These are phyloP conservation scores for Extremus antarcticus DNA, from an alignment of 495 filamentous ascomycete genomes.

Conservation along the genomic window DNA sequence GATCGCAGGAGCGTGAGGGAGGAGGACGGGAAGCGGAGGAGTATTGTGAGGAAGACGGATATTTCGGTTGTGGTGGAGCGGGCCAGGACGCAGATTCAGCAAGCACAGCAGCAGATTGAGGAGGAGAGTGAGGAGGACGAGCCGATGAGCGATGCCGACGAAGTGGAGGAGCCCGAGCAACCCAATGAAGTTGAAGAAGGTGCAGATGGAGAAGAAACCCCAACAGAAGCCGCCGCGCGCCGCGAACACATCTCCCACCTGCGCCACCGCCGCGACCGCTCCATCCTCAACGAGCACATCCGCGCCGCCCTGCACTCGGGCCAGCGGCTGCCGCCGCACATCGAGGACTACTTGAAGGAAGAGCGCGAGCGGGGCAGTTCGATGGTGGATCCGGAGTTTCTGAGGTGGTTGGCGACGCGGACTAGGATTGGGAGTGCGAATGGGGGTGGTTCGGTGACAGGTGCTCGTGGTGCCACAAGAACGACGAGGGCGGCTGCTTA, in stretches of 20 bases:
- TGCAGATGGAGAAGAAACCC: conserved; percentile 7
- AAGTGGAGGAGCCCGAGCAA: conserved; percentile 6
- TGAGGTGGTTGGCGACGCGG: no score
- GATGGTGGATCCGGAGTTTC: background rate
- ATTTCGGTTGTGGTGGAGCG: conserved; percentile 18
- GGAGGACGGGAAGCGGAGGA: conserved; percentile 1
- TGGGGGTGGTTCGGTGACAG: background rate
- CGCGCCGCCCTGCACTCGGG: conserved; percentile 11
- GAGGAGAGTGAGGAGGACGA: background rate
- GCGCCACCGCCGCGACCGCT: conserved; percentile 6
- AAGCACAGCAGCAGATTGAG: conserved; percentile 2
- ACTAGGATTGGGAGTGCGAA: no score
- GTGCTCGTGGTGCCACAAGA: background rate
- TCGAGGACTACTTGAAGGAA: conserved; percentile 19
- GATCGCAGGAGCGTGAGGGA: conserved; percentile 6
- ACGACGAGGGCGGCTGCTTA: background rate
- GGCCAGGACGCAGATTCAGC: conserved; percentile 7
- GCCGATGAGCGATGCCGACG: conserved; percentile 5
- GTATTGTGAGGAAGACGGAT: conserved; percentile 14
- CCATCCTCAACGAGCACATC: conserved; percentile 11
- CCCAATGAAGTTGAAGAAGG: conserved; percentile 3
- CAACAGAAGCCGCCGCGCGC: conserved; percentile 4
- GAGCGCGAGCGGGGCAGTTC: conserved; percentile 16
- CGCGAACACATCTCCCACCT: conserved; percentile 9
- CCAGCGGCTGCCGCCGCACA: conserved; percentile 12